phyloP scores from a whole-genome alignment of 1,139 yeast genomes.

The Taphrina flavorubra region DNA sequence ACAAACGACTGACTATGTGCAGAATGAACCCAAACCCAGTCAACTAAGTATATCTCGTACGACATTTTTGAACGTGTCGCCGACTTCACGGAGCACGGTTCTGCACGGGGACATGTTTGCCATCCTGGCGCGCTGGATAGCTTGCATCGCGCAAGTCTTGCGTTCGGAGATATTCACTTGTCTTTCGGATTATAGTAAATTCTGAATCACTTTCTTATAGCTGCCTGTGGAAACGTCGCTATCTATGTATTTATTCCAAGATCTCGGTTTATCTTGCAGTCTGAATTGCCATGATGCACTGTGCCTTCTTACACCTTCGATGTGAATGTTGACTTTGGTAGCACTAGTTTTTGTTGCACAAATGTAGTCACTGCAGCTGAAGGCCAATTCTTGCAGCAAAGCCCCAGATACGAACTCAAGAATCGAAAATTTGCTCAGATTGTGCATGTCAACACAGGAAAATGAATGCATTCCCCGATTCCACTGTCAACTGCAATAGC shows the following conservation, averaged over 20 bases:
- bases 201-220: background rate
- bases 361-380: too few relatives aligned
- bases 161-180: background rate
- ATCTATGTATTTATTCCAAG: slow-evolving; percentile 6
- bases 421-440: too few relatives aligned
- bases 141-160: background rate
- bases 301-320: background rate
- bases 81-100: too few relatives aligned
- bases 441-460: too few relatives aligned
- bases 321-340: background rate
- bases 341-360: too few relatives aligned
- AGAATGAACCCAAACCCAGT: slow-evolving; percentile 34
- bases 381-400: too few relatives aligned
- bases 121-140: too few relatives aligned
- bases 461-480: too few relatives aligned
- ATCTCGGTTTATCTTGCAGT: background rate
- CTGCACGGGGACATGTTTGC: too few relatives aligned
- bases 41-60: background rate
- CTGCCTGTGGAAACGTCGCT: background rate
- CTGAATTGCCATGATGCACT: background rate
- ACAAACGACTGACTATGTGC: background rate
- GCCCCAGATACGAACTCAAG: too few relatives aligned
- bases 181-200: background rate
- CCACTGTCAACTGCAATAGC: too few relatives aligned
- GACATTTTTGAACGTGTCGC: background rate